These are phyloP conservation scores for Cyberlindnera americana DNA, from an alignment of 805 yeast species.

Conservation along the genomic window DNA sequence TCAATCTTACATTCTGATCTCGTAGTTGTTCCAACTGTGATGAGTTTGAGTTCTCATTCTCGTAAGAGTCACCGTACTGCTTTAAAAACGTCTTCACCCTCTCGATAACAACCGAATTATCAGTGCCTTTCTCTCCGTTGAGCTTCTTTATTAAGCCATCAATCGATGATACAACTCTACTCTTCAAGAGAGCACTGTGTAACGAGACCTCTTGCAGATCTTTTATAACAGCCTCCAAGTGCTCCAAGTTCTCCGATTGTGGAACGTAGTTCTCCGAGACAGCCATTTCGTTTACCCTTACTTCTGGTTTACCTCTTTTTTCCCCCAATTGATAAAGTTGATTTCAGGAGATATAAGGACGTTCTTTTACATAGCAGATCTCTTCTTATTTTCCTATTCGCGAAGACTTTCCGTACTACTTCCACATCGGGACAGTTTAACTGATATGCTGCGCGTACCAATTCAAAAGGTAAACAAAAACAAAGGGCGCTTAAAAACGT, in stretches of 20 bases:
- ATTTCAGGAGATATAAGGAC: too few species aligned
- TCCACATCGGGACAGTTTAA: background rate
- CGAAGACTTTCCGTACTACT: background rate
- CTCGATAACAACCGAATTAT: constrained; percentile 5
- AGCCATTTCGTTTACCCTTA: background rate
- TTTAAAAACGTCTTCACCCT: constrained; percentile 15
- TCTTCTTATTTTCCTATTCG: background rate
- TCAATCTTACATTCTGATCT: constrained; percentile 19
- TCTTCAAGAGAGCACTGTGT: constrained; percentile 11
- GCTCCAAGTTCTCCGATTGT: constrained; percentile 24
- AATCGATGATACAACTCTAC: constrained; percentile 13
- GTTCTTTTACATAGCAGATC: too few species aligned
- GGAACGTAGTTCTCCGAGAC: constrained; percentile 20
- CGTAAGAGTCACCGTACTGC: background rate
- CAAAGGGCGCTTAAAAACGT: constrained; percentile 2
- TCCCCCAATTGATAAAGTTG: too few species aligned
- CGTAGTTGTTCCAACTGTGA: constrained; percentile 11
- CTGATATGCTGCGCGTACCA: constrained; percentile 1
- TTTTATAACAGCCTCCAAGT: constrained; percentile 13
- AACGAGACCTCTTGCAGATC: constrained; percentile 10
- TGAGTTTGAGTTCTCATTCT: background rate
- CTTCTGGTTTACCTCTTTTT: too few species aligned
- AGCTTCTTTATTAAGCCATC: constrained; percentile 19
- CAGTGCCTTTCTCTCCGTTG: constrained; percentile 12
- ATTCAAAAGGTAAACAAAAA: constrained; percentile 9